These are phyloP conservation scores for Fremontodendron californicum DNA, from an alignment of 345 rosid species.

Conservation along the genomic window DNA sequence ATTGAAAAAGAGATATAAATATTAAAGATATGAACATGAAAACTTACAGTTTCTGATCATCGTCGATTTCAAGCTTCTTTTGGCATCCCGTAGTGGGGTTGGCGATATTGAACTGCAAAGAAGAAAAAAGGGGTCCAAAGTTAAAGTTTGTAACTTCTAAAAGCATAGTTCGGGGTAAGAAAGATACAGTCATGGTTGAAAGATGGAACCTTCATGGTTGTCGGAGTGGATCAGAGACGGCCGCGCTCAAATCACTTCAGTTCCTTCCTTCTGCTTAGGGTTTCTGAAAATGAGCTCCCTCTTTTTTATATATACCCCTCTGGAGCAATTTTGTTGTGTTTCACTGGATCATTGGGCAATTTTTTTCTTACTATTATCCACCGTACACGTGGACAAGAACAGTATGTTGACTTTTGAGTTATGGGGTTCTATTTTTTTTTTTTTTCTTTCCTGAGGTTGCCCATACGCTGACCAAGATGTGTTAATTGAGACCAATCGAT, in stretches of 20 bases:
- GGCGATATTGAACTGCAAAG: conserved; percentile 38
- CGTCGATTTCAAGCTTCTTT: background rate
- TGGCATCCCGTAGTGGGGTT: background rate
- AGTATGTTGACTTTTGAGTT: background rate
- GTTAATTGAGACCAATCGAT: background rate
- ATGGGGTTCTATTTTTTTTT: background rate
- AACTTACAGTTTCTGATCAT: background rate
- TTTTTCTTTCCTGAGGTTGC: background rate
- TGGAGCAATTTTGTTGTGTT: background rate
- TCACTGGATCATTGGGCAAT: background rate
- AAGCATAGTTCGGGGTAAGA: background rate
- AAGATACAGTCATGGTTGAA: background rate
- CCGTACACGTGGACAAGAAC: background rate
- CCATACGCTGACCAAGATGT: background rate
- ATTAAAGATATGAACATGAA: background rate
- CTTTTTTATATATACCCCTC: background rate
- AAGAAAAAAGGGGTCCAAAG: background rate
- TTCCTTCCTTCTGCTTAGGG: background rate
- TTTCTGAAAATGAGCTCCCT: background rate
- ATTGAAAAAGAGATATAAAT: background rate
- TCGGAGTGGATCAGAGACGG: background rate
- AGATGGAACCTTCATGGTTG: background rate
- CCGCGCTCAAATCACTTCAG: background rate
- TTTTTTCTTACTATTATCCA: background rate
- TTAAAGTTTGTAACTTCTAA: background rate